Conservation (phyloP, 192 early-diverging fungal genomes). For the Spizellomyces sp. region DNA sequence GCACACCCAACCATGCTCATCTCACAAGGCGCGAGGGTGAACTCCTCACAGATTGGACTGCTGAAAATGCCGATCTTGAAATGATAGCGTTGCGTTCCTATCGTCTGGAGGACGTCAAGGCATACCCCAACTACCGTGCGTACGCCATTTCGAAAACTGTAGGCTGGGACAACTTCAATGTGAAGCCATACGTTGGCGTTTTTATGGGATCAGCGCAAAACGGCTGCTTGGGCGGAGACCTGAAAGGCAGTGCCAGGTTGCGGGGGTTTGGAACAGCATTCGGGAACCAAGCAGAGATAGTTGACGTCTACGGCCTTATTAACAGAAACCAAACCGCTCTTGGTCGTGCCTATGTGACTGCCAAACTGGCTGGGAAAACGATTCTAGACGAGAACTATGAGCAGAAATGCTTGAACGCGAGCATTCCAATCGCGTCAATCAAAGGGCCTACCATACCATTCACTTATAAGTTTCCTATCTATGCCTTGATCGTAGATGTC, state of each 20-base stretch:
- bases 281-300: not conserved
- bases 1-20: not conserved
- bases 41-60: slow-evolving; percentile 9
- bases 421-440: too few species aligned
- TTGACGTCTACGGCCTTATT: not conserved
- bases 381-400: too few species aligned
- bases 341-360: not conserved
- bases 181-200: slow-evolving; percentile 1
- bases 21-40: not conserved
- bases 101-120: not conserved
- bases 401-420: too few species aligned
- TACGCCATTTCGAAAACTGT: not conserved
- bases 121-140: not conserved
- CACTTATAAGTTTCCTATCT: too few species aligned
- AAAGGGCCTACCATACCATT: too few species aligned
- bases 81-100: not conserved
- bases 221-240: slow-evolving; percentile 10
- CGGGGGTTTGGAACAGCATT: slow-evolving; percentile 1
- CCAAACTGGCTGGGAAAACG: slow-evolving; percentile 6
- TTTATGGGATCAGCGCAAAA: slow-evolving; percentile 2
- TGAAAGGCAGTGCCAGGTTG: not conserved
- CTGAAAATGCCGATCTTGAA: slow-evolving; percentile 4
- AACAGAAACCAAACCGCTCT: not conserved
- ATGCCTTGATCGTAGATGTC: too few species aligned
- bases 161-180: slow-evolving; percentile 6